Base-by-base conservation (phyloP, 1,139 yeast genomes). In the Groenewaldozyma sp. region DNA sequence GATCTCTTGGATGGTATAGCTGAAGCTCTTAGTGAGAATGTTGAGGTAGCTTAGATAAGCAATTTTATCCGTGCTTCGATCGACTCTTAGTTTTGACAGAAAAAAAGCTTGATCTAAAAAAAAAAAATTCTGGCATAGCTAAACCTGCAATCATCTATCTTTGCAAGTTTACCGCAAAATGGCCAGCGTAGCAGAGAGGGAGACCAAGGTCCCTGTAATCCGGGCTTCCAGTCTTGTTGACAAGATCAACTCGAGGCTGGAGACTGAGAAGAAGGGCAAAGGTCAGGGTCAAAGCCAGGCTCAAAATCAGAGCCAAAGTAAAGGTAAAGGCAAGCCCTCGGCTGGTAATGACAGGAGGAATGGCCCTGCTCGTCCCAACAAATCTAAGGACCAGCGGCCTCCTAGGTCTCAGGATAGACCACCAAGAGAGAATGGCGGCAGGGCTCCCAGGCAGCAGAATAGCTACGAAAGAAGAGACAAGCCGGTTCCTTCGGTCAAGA, bases 1-100 rank as follows among this genome's bases (percentile, higher is more conserved):
- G 75, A 79, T n/a, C 60, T 76, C 41, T 57, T 78, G 38, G 77
- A 74, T 45, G 83, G 77, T 28, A 73, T 78, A 28, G 77, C 65
- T 37, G 67, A 67, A 40, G 71, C 70, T 1, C 42, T 63, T 35
- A 38, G 48, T 16, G 62, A 55, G 34, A 33, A 38, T 11, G 41
- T 46, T 9, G 43, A 38, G 39, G n/a, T n/a, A n/a, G n/a, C n/a
- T n/a, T n/a, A n/a, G n/a, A n/a, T n/a, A n/a, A n/a, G n/a, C n/a
- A n/a, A n/a, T n/a, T n/a, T n/a, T n/a, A n/a, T n/a, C n/a, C n/a
- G n/a, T n/a, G n/a, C n/a, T n/a, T n/a, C n/a, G n/a, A n/a, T n/a
- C n/a, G n/a, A n/a, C n/a, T n/a, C n/a, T n/a, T n/a, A n/a, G n/a
- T n/a, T n/a, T n/a, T n/a, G n/a, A n/a, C n/a, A n/a, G n/a, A n/a